These are phyloP conservation scores for Colletotrichum tamarilloi DNA, from an alignment of 2,329 filamentous ascomycete genomes.

Conservation along the genomic window DNA sequence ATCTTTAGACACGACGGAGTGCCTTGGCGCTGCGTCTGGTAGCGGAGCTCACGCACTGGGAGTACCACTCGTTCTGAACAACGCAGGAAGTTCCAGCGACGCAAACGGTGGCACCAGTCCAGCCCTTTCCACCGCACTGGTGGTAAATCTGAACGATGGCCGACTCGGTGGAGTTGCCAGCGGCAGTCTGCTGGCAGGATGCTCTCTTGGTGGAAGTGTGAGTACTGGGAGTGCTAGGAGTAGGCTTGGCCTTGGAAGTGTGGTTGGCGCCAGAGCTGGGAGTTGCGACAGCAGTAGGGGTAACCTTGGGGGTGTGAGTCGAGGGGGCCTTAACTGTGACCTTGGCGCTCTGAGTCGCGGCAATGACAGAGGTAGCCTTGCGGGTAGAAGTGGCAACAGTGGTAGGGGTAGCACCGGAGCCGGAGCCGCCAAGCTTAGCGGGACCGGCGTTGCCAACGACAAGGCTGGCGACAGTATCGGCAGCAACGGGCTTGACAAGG, in stretches of 20 bases:
- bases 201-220: background rate
- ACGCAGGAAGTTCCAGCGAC: constrained; percentile 36
- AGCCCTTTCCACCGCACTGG: constrained; percentile 42
- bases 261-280: background rate
- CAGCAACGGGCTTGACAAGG: constrained; percentile 41
- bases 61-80: constrained; percentile 56
- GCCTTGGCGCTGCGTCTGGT: constrained; percentile 4
- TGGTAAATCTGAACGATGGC: constrained; percentile 27
- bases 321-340: no score
- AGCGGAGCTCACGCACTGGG: constrained; percentile 61
- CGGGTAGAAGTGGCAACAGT: background rate
- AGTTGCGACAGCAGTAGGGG: no score
- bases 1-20: background rate
- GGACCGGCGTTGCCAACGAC: constrained; percentile 40
- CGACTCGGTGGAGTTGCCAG: background rate
- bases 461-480: constrained; percentile 39
- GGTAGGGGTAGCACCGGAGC: constrained; percentile 4
- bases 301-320: no score
- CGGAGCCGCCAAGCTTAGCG: constrained; percentile 37
- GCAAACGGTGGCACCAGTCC: constrained; percentile 40
- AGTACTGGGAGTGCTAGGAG: background rate
- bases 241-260: background rate
- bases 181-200: background rate
- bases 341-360: no score
- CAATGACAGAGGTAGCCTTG: no score